These are phyloP conservation scores for Blastobotrys illinoisensis DNA, from an alignment of 1,139 yeast genomes.

Conservation along the genomic window DNA sequence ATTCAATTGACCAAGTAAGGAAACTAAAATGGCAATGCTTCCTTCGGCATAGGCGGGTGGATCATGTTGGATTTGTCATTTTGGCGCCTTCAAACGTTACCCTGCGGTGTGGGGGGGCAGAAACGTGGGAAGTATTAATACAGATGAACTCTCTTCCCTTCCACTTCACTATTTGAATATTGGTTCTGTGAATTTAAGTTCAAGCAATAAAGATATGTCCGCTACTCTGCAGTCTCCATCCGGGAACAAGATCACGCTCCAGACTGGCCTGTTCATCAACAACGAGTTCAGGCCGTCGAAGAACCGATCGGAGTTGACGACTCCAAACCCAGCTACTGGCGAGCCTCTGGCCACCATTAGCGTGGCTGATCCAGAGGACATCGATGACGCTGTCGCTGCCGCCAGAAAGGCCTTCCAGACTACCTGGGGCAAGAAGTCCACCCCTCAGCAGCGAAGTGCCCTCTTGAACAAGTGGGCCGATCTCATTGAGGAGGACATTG, in stretches of 20 bases:
- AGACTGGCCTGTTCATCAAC: conserved; percentile 46
- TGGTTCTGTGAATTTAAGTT: background rate
- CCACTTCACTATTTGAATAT: background rate
- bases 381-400: conserved; percentile 68
- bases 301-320: conserved; percentile 14
- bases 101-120: background rate
- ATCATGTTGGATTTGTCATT: background rate
- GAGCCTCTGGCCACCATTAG: conserved; percentile 60
- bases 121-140: background rate
- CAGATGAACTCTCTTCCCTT: background rate
- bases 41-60: background rate
- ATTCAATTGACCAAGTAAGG: background rate
- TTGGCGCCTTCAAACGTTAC: background rate
- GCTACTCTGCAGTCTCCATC: background rate
- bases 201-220: background rate
- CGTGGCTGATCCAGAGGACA: conserved; percentile 63
- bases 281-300: conserved; percentile 49
- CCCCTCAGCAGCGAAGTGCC: conserved; percentile 45
- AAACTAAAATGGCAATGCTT: background rate
- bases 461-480: conserved; percentile 48
- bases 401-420: conserved; percentile 63
- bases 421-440: conserved; percentile 42
- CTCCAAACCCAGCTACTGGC: conserved; percentile 61
- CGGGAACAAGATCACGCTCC: background rate
- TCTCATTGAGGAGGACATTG: conserved; percentile 45